phyloP scores from a whole-genome alignment of 345 rosid genomes.

The Schrenkiella parvula region DNA sequence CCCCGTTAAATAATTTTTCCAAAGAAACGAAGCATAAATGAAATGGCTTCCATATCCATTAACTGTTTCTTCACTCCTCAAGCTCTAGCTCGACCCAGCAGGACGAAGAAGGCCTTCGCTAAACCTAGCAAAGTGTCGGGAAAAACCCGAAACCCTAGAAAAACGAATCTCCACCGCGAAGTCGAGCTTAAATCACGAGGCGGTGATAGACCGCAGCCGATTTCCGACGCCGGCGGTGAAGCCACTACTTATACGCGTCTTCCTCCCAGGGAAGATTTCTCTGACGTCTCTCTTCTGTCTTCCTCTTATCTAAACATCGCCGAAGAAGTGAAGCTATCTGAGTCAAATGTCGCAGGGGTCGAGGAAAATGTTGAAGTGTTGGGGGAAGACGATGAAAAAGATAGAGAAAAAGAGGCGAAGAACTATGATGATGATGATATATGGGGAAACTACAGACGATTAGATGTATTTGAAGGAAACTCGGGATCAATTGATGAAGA shows the following conservation, averaged over 20 bases:
- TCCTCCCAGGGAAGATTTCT: constrained; percentile 70
- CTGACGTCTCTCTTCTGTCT: constrained; percentile 22
- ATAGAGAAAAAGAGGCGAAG: constrained; percentile 27
- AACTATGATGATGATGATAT: constrained; percentile 29
- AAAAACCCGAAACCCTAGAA: constrained; percentile 24
- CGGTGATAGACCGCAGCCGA: constrained; percentile 35
- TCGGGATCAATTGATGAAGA: constrained; percentile 36
- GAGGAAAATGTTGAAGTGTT: constrained; percentile 15
- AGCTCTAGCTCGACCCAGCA: constrained; percentile 46
- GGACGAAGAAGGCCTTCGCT: constrained; percentile 33
- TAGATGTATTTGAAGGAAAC: constrained; percentile 47
- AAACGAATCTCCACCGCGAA: constrained; percentile 17
- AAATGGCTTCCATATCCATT: constrained; percentile 44
- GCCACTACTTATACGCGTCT: constrained; percentile 86
- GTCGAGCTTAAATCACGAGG: constrained; percentile 37
- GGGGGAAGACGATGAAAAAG: constrained; percentile 28
- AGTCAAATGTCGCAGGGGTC: constrained; percentile 39
- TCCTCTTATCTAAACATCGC: constrained; percentile 18
- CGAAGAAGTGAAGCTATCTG: constrained; percentile 55
- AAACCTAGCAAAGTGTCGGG: constrained; percentile 27
- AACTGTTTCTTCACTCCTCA: constrained; percentile 41
- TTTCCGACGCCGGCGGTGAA: constrained; percentile 50
- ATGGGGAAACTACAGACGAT: constrained; percentile 31
- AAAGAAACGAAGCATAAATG: neutral
- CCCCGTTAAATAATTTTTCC: constrained; percentile 1